A percentile compares a stretch with the other conserved stretches of the same genome.
Evolutionary conservation across 257 asterid genomes (phyloP).

Genomic region (Anisodus tanguticus): DNA sequence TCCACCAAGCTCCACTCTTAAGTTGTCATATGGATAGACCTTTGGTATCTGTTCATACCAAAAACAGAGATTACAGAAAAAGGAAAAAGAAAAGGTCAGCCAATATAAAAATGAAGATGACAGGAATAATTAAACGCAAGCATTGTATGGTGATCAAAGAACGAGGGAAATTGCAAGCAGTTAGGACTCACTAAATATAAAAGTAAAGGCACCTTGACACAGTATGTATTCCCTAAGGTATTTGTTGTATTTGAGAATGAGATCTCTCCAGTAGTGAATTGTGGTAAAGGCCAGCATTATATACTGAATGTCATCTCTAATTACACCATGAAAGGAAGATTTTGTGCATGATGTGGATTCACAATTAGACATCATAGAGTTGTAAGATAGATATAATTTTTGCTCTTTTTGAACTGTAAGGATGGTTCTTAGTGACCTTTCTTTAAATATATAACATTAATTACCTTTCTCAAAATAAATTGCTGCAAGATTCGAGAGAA

Average conservation of each 20-base stretch:
- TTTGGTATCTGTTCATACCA: conserved; percentile 55
- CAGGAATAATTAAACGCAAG: not conserved
- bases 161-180: not conserved
- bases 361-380: too few species aligned
- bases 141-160: not conserved
- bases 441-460: too few species aligned
- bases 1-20: conserved; percentile 88
- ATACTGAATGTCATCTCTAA: not conserved
- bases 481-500: not conserved
- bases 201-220: not conserved
- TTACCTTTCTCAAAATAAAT: too few species aligned
- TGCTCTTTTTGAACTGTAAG: too few species aligned
- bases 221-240: not conserved
- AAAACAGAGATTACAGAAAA: not conserved
- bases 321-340: not conserved
- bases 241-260: not conserved
- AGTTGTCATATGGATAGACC: conserved; percentile 81
- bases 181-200: not conserved
- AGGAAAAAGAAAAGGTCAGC: not conserved
- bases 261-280: conserved; percentile 5
- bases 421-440: too few species aligned
- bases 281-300: not conserved
- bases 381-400: too few species aligned
- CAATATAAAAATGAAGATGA: not conserved
- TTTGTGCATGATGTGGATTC: too few species aligned